Percentiles rank a stretch among this genome's conserved stretches.
Evolutionary conservation across 305 asterid genomes (phyloP).

Genomic region (Coffea humblotiana): DNA sequence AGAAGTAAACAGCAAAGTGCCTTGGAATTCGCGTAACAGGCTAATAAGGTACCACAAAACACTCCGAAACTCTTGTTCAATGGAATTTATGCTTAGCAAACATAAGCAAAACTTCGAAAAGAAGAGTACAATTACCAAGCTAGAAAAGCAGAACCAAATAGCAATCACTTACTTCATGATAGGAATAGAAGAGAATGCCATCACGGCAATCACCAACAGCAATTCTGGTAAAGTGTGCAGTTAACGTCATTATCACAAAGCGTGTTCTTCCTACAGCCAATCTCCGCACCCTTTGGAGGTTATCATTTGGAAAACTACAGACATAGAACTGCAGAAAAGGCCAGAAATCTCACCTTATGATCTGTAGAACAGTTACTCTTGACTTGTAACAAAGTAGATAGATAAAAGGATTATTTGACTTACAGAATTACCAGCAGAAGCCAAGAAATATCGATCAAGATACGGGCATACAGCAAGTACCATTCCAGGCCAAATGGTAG

Average conservation of each 20-base stretch:
- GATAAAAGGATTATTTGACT: slow-evolving; percentile 38
- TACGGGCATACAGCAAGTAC: slow-evolving; percentile 87
- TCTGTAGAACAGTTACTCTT: slow-evolving; percentile 12
- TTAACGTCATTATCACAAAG: slow-evolving; percentile 72
- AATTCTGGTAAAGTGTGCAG: slow-evolving; percentile 82
- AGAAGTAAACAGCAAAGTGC: too few species aligned
- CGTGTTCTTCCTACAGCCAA: slow-evolving; percentile 79
- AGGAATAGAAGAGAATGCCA: slow-evolving; percentile 85
- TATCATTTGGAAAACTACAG: slow-evolving; percentile 77
- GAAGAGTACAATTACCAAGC: background rate
- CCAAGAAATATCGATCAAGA: slow-evolving; percentile 83
- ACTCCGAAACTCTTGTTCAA: background rate
- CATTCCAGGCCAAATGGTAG: slow-evolving; percentile 76
- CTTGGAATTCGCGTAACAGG: background rate
- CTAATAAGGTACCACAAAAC: background rate
- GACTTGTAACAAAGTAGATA: slow-evolving; percentile 25
- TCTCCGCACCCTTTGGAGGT: slow-evolving; percentile 63
- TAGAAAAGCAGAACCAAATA: background rate
- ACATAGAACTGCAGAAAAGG: slow-evolving; percentile 66
- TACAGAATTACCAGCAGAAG: slow-evolving; percentile 88
- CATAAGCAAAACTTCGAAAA: background rate
- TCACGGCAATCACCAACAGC: slow-evolving; percentile 99
- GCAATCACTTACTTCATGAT: slow-evolving; percentile 62
- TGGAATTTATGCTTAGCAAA: background rate
- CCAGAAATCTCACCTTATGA: slow-evolving; percentile 12